Evolutionary conservation across 306 rosid genomes (phyloP).

Genomic region (cucumber (Cucumis sativus)): DNA sequence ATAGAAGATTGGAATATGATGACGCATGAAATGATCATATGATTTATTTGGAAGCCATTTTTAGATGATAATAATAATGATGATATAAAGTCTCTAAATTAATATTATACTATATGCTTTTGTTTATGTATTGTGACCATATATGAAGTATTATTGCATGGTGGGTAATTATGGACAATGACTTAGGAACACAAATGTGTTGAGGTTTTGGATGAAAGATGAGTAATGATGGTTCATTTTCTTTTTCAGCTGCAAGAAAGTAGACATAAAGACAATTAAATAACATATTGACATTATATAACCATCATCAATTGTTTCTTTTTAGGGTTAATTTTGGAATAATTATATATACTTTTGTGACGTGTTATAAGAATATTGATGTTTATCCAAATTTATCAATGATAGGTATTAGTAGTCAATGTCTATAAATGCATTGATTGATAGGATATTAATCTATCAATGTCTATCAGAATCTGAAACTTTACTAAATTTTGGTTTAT

Average conservation of each 20-base stretch:
- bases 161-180: neutral
- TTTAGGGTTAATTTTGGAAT: neutral
- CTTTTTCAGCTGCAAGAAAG: neutral
- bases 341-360: neutral
- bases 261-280: neutral
- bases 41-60: neutral
- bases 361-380: no score
- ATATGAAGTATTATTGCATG: neutral
- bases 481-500: no score
- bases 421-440: no score
- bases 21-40: neutral
- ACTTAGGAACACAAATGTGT: neutral
- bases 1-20: neutral
- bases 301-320: neutral
- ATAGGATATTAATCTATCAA: no score
- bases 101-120: neutral
- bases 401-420: no score
- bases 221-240: neutral
- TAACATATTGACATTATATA: neutral
- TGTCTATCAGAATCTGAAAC: no score
- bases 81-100: neutral
- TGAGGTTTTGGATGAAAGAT: neutral
- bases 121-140: neutral
- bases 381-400: no score
- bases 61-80: no score